Conservation (phyloP, 2,329 filamentous ascomycete species). For the Arthrobotrys musiformis region DNA sequence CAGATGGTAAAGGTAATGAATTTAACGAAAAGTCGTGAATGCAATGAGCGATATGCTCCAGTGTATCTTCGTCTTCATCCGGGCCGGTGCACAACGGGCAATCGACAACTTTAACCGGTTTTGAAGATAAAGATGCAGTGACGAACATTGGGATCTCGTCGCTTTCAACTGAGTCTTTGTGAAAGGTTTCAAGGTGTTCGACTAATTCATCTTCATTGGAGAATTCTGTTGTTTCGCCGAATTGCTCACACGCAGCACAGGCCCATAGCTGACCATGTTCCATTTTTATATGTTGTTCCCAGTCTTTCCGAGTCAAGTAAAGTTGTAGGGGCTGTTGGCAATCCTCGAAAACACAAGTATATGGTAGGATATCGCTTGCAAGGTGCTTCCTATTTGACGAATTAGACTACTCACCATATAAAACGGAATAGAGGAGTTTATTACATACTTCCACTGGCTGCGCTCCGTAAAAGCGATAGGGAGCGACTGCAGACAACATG, state of each 20-base stretch:
- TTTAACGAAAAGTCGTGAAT: constrained; percentile 46
- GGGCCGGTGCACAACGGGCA: constrained; percentile 33
- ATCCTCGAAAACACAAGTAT: constrained; percentile 37
- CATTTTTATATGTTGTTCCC: constrained; percentile 41
- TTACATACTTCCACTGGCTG: constrained; percentile 20
- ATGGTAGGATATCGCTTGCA: constrained; percentile 43
- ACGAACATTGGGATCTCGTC: constrained; percentile 50
- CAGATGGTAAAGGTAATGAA: constrained; percentile 26
- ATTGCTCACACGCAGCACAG: constrained; percentile 33
- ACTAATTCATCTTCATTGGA: constrained; percentile 14
- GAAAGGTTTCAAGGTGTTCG: constrained; percentile 7
- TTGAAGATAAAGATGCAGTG: constrained; percentile 33
- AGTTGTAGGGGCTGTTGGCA: constrained; percentile 28
- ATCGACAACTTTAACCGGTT: constrained; percentile 8
- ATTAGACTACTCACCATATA: background rate
- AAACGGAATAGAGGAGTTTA: background rate
- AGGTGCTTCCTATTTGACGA: constrained; percentile 36
- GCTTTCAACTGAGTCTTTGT: constrained; percentile 17
- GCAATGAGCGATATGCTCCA: constrained; percentile 47
- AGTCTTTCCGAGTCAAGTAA: constrained; percentile 40
- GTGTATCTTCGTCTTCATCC: constrained; percentile 18
- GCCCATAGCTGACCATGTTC: constrained; percentile 40
- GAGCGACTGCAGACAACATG: constrained; percentile 8
- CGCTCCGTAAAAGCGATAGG: constrained; percentile 4
- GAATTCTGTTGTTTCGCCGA: constrained; percentile 16